Conservation (phyloP, 352 stramenopile genomes). For the Phytophthora ramorum region DNA sequence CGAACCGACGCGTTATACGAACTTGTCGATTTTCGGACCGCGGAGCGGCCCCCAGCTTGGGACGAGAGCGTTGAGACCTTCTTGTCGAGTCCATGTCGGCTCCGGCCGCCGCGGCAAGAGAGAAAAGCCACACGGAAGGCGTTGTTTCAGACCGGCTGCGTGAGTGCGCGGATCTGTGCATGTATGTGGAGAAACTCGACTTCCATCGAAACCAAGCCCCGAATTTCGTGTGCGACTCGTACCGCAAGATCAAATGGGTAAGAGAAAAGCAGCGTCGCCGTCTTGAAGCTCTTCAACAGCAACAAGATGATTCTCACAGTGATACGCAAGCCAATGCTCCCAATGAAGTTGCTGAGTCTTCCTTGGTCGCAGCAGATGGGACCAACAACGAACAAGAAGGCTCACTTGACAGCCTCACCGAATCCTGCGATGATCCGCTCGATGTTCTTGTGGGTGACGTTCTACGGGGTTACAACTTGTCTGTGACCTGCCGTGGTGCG, state of each 20-base stretch:
- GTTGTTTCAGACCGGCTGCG: conserved; percentile 36
- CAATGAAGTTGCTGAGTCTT: not conserved
- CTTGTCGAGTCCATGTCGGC: conserved; percentile 14
- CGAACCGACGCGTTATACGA: conserved; percentile 30
- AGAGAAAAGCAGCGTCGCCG: conserved; percentile 39
- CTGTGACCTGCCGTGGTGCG: conserved; percentile 25
- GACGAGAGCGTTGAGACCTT: conserved; percentile 5
- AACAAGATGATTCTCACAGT: conserved; percentile 2
- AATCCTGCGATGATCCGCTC: conserved; percentile 23
- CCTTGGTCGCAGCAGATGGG: not conserved
- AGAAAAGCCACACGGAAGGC: conserved; percentile 11
- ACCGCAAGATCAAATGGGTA: conserved; percentile 54
- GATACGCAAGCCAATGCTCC: not conserved
- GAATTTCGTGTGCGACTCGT: conserved; percentile 42
- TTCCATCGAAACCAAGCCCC: conserved; percentile 23
- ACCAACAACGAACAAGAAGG: conserved; percentile 7
- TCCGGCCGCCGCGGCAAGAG: not conserved
- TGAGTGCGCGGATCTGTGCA: conserved; percentile 51
- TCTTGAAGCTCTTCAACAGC: conserved; percentile 25
- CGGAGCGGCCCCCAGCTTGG: not conserved
- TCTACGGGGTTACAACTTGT: conserved; percentile 33
- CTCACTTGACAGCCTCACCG: conserved; percentile 6
- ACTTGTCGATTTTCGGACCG: not conserved
- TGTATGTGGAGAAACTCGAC: conserved; percentile 47
- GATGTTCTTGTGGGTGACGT: conserved; percentile 45